A percentile compares a stretch with the other conserved stretches of the same genome.
phyloP scores from a whole-genome alignment of 1,284 basidiomycete species.

The Austroboletus niveus region DNA sequence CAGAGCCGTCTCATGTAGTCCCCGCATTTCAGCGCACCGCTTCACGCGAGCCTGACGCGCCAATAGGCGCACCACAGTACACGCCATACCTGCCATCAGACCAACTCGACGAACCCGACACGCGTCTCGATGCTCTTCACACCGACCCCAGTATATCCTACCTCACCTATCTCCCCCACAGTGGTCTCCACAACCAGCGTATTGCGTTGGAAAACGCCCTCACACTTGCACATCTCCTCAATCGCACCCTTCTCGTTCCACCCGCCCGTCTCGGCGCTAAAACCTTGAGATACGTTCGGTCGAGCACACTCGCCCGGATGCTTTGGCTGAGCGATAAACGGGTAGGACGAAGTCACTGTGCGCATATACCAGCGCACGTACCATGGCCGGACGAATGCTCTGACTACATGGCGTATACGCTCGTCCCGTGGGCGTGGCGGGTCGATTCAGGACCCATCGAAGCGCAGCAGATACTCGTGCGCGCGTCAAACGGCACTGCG shows the following conservation, averaged over 20 bases:
- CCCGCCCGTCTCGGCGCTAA: slow-evolving; percentile 63
- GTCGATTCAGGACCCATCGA: slow-evolving; percentile 44
- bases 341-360: slow-evolving; percentile 50
- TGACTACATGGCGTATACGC: slow-evolving; percentile 56
- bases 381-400: slow-evolving; percentile 54
- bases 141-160: slow-evolving; percentile 38
- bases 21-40: slow-evolving; percentile 17
- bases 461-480: slow-evolving; percentile 39
- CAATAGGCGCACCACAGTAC: neutral
- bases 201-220: slow-evolving; percentile 82
- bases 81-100: neutral
- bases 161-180: slow-evolving; percentile 71
- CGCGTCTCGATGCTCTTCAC: slow-evolving; percentile 10
- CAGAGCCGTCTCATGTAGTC: slow-evolving; percentile 12
- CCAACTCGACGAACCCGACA: slow-evolving; percentile 11
- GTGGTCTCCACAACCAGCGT: slow-evolving; percentile 81
- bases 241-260: slow-evolving; percentile 74
- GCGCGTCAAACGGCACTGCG: slow-evolving; percentile 48
- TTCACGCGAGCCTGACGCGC: slow-evolving; percentile 2
- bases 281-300: slow-evolving; percentile 62
- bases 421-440: slow-evolving; percentile 68
- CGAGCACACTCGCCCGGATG: slow-evolving; percentile 50
- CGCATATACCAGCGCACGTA: slow-evolving; percentile 30
- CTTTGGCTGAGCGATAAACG: slow-evolving; percentile 51
- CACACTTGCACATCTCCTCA: slow-evolving; percentile 61